Base-by-base conservation (phyloP, 2,329 filamentous ascomycete species). In the Podosphaera fusca region DNA sequence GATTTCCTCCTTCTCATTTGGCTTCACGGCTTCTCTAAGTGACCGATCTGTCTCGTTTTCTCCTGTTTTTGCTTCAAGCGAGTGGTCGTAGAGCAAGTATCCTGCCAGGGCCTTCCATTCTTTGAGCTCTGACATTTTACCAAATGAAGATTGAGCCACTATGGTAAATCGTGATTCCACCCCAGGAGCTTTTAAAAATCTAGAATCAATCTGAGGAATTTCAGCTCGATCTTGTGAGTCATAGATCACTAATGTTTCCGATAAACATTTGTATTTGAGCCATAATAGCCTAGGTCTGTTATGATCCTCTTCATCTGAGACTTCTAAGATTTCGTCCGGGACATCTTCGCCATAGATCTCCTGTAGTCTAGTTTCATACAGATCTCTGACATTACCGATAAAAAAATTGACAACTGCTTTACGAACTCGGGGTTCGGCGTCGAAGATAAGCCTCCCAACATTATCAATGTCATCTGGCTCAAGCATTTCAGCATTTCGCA, bases 401-500 rank as follows among this genome's bases (percentile, higher is more conserved):
- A 98, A 96, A 74, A 98, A 98, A 10, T 78, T 78, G 30, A 90
- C 86, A 1, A 95, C 86, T 1, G 90, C 84, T 70, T 88, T 94
- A 57, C 92, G 85, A 36, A 96, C 83, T 61, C 83, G 80, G 5
- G 82, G 71, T 65, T 96, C 90, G 0, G 82, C 78, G 64, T 98
- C 92, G 64, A 95, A 95, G 9, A 96, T 82, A 40, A 96, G 76
- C 65, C 84, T 83, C 47, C 89, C 89, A 52, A 96, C 80, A 2
- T 81, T 78, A 67, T 96, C 92, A 58, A 98, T 84, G 67, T 98
- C 92, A 63, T 85, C 80, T 0, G 90, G 89, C 63, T 96, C 89
- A 1, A 98, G 76, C 69, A 95, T 79, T 31, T 88, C 90, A 4
- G 83, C 84, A 60, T 87, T 81, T 57, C 90, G 82, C 57, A 98